Conservation (phyloP, 1,284 basidiomycete genomes). For the Puccinia novopanici region DNA sequence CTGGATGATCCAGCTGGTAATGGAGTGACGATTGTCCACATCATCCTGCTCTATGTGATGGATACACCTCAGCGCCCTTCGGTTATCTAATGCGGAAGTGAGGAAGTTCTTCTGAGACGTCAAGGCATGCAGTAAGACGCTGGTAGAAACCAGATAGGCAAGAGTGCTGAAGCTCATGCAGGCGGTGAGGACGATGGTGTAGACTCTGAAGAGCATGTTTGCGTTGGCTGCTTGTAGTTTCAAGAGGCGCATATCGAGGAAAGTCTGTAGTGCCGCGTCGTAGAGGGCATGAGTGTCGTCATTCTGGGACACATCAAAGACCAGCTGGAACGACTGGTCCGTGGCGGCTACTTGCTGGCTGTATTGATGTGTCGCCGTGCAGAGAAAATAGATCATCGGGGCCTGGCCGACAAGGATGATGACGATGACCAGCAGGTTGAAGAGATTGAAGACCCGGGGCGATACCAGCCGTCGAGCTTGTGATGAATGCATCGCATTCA, state of each 20-base stretch:
- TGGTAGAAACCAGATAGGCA: not conserved
- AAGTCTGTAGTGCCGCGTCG: slow-evolving; percentile 2
- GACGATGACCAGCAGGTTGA: not conserved
- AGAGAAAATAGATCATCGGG: slow-evolving; percentile 1
- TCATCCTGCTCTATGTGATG: not conserved
- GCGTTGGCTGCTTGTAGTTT: not conserved
- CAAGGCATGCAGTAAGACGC: slow-evolving; percentile 6
- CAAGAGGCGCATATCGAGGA: not conserved
- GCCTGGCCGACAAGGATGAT: not conserved
- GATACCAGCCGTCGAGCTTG: slow-evolving; percentile 1
- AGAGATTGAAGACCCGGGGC: not conserved
- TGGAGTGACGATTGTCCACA: not conserved
- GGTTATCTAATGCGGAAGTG: slow-evolving; percentile 5
- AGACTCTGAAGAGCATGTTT: not conserved
- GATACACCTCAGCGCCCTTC: slow-evolving; percentile 1
- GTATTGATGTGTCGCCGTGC: not conserved
- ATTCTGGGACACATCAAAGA: not conserved
- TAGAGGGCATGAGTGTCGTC: not conserved
- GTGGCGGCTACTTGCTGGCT: not conserved
- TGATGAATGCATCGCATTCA: not conserved
- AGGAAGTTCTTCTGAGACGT: slow-evolving; percentile 30
- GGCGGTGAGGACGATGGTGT: slow-evolving; percentile 8
- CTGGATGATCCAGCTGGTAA: slow-evolving; percentile 14
- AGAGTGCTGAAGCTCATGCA: not conserved
- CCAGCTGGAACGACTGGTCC: slow-evolving; percentile 4